phyloP scores from a whole-genome alignment of 2,329 filamentous ascomycete species.

The Cercospora zeae-maydis region DNA sequence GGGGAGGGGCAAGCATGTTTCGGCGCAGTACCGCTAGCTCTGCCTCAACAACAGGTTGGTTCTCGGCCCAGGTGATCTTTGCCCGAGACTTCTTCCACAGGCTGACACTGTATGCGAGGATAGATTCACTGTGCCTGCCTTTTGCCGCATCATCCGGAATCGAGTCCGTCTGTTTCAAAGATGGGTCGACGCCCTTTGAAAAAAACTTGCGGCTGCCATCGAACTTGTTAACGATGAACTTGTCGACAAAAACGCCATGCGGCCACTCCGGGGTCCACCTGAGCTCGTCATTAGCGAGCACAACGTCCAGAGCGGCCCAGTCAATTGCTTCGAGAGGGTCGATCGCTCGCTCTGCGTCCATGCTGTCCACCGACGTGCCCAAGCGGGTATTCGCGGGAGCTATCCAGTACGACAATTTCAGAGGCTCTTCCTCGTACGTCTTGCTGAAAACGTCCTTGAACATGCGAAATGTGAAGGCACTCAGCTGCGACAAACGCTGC shows the following conservation, averaged over 20 bases:
- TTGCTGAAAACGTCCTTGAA: constrained; percentile 91
- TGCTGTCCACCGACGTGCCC: not conserved
- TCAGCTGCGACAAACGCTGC: constrained; percentile 54
- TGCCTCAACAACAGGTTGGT: constrained; percentile 79
- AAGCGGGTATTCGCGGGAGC: constrained; percentile 51
- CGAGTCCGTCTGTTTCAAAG: constrained; percentile 61
- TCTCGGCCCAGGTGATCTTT: constrained; percentile 53
- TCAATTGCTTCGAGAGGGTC: constrained; percentile 49
- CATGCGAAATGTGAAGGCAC: constrained; percentile 67
- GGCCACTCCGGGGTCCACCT: constrained; percentile 46
- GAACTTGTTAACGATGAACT: constrained; percentile 56
- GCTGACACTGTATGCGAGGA: constrained; percentile 81
- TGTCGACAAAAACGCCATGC: constrained; percentile 43
- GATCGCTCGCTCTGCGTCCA: not conserved
- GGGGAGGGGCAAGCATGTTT: constrained; percentile 72
- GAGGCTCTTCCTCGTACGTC: constrained; percentile 60
- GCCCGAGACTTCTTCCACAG: constrained; percentile 61
- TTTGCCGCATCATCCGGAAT: constrained; percentile 56
- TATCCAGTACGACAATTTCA: constrained; percentile 78
- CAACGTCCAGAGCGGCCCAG: constrained; percentile 55
- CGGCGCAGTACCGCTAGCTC: constrained; percentile 72
- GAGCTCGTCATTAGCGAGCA: constrained; percentile 41
- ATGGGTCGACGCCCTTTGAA: constrained; percentile 43
- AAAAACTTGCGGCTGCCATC: constrained; percentile 59
- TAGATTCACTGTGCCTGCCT: constrained; percentile 44